phyloP scores from a whole-genome alignment of 768 basidiomycete genomes.

The Dioszegia hungarica region DNA sequence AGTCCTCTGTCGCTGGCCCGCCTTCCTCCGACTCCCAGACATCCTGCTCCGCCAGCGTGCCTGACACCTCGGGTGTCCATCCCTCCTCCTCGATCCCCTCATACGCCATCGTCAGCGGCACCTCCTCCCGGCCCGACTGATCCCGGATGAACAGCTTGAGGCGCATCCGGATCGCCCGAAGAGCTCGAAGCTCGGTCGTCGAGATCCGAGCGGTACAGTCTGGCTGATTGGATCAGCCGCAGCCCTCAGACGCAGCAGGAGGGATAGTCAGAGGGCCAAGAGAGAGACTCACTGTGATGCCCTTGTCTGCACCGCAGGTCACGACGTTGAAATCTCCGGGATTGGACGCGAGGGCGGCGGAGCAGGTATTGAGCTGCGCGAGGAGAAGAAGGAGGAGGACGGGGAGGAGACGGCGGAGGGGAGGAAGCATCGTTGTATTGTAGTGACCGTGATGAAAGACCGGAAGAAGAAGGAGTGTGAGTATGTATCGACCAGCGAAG shows the following conservation, averaged over 20 bases:
- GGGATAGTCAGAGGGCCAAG: too few species aligned
- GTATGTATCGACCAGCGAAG: too few species aligned
- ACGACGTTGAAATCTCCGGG: neutral
- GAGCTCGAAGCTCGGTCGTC: neutral
- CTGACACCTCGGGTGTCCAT: neutral
- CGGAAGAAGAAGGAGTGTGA: too few species aligned
- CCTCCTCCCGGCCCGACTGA: neutral
- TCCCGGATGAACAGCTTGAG: neutral
- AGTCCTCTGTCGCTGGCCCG: too few species aligned
- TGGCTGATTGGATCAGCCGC: too few species aligned
- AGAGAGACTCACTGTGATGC: neutral
- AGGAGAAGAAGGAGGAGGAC: neutral
- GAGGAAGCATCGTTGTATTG: neutral
- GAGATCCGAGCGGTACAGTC: neutral
- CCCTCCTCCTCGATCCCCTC: neutral
- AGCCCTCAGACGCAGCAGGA: too few species aligned
- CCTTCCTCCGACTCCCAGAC: too few species aligned
- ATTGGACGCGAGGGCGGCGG: neutral
- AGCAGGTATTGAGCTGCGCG: neutral
- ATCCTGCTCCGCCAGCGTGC: too few species aligned
- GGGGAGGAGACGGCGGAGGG: neutral
- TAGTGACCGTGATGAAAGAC: neutral
- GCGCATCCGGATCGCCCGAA: neutral
- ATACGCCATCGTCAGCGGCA: neutral
- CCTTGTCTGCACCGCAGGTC: neutral